Evolutionary conservation across 2,329 filamentous ascomycete species (phyloP), one percentile per base, ranked within the genome.

Genomic region (Fusarium papillatum): DNA sequence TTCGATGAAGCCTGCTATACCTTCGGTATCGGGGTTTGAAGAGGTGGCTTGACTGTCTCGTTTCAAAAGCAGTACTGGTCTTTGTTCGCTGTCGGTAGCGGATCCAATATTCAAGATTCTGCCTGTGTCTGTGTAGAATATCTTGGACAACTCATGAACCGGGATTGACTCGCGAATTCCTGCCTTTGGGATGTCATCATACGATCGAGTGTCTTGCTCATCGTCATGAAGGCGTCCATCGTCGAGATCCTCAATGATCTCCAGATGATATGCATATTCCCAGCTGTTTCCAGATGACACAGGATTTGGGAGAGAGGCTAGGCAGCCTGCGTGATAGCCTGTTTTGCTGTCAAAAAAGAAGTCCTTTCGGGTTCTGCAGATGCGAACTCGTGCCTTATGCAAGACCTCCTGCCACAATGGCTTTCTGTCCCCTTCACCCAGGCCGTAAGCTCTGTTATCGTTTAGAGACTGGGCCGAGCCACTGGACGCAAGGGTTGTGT

Each of bases 361-460:
- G 34, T 74, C 69, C 19, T 46, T 60, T 92, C 94, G 78, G 1
- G 94, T 90, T 60, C 96, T 90, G 78, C 94, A 90, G 14, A 99
- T 87, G 69, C 95, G 95, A 16, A 98, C 92, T 46, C 93, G 91
- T 22, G 95, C 95, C 83, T 98, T 99, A 86, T 98, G 96, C 72
- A 98, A 93, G 48, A 98, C 95, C 82, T 99, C 96, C 82, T 98
- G 97, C 97, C 97, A 98, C 1, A 96, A 94, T 0, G 95, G 88
- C 75, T 88, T 90, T 87, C 85, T 92, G 84, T 85, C 94, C 11
- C 76, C 69, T 53, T 80, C 76, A 4, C 79, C 80, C 5, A 83
- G 38, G 0, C 82, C 82, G 53, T 83, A 84, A 5, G 55, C 43
- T n/a, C 43, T 41, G 19, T 50, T 46, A 10, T 46, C 22, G 10